These are phyloP conservation scores for Plantago coronopus DNA, from an alignment of 305 asterid species.

Conservation along the genomic window DNA sequence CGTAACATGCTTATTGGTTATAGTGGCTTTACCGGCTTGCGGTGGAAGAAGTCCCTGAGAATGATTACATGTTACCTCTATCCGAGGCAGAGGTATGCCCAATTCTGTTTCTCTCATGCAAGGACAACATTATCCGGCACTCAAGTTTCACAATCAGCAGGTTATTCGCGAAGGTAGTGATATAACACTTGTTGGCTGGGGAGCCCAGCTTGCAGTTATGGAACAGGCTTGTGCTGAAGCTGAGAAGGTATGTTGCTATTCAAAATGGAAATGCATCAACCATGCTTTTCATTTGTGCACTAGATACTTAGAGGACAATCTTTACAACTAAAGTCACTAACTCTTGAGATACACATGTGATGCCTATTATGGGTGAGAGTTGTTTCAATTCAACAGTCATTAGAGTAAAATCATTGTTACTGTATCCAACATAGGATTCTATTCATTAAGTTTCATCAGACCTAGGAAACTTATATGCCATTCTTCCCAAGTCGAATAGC, in stretches of 20 bases:
- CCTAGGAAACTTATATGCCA: no score
- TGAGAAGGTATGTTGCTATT: slow-evolving; percentile 52
- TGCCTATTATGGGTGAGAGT: slow-evolving; percentile 3
- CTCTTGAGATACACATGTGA: slow-evolving; percentile 13
- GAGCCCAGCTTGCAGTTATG: slow-evolving; percentile 84
- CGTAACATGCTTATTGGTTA: slow-evolving; percentile 21
- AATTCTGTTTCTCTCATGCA: neutral
- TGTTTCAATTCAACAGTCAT: neutral
- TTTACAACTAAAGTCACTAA: neutral
- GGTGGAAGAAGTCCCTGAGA: slow-evolving; percentile 88
- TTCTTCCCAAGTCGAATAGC: no score
- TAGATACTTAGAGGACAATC: slow-evolving; percentile 5
- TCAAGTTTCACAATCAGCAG: slow-evolving; percentile 36
- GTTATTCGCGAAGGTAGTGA: slow-evolving; percentile 89
- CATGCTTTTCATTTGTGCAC: slow-evolving; percentile 5
- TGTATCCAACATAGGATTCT: no score
- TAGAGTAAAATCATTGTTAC: no score
- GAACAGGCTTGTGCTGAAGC: slow-evolving; percentile 85
- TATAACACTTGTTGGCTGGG: slow-evolving; percentile 97
- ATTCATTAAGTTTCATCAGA: no score
- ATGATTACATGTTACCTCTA: slow-evolving; percentile 80
- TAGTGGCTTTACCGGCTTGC: slow-evolving; percentile 96
- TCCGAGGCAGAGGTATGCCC: slow-evolving; percentile 87
- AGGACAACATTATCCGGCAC: slow-evolving; percentile 5
- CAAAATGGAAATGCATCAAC: neutral